These are phyloP conservation scores for Elongisporangium anandrum DNA, from an alignment of 352 stramenopile species.

Conservation along the genomic window DNA sequence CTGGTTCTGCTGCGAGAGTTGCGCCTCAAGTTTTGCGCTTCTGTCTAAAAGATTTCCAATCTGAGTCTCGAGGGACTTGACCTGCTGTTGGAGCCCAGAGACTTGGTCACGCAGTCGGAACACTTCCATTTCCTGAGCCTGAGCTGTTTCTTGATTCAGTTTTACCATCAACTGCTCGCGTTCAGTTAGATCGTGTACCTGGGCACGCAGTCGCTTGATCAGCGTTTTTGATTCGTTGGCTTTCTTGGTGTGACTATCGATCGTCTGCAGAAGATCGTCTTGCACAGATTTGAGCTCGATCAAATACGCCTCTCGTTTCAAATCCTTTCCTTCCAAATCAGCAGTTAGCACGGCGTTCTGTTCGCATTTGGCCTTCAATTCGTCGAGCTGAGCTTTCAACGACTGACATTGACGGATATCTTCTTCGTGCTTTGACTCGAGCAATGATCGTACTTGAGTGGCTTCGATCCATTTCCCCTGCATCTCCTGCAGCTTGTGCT, in stretches of 20 bases:
- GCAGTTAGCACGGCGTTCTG: slow-evolving; percentile 8
- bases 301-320: slow-evolving; percentile 27
- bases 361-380: slow-evolving; percentile 13
- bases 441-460: background rate
- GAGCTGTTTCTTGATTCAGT: slow-evolving; percentile 11
- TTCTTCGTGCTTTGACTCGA: slow-evolving; percentile 16
- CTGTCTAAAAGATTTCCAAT: slow-evolving; percentile 12
- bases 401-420: slow-evolving; percentile 11
- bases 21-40: slow-evolving; percentile 14
- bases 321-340: slow-evolving; percentile 13
- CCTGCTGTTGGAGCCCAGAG: slow-evolving; percentile 2
- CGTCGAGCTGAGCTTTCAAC: slow-evolving; percentile 15
- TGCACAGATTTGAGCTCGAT: slow-evolving; percentile 65
- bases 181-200: slow-evolving; percentile 12
- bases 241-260: slow-evolving; percentile 39
- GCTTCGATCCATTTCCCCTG: background rate
- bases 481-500: background rate
- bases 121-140: slow-evolving; percentile 7
- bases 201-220: slow-evolving; percentile 19
- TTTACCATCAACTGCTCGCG: slow-evolving; percentile 3
- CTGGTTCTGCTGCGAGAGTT: slow-evolving; percentile 12
- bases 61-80: slow-evolving; percentile 4
- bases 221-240: slow-evolving; percentile 22
- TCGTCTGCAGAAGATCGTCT: slow-evolving; percentile 55
- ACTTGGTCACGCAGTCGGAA: slow-evolving; percentile 7